These are phyloP conservation scores for Beta lomatogona DNA, from an alignment of 179 eudicot species.

Conservation along the genomic window DNA sequence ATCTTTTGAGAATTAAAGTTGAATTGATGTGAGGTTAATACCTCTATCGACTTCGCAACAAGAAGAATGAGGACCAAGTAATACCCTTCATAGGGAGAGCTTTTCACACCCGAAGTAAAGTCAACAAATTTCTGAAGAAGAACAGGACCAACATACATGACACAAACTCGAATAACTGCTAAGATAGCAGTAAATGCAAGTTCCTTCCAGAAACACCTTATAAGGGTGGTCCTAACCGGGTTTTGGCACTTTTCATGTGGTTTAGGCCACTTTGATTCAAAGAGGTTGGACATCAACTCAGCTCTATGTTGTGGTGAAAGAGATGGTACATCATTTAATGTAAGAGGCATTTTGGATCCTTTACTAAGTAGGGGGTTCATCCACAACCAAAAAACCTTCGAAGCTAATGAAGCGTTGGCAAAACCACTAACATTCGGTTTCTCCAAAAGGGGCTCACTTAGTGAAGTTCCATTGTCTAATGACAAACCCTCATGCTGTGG, in stretches of 20 bases:
- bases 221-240: constrained; percentile 70
- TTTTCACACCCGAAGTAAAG: constrained; percentile 67
- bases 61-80: constrained; percentile 72
- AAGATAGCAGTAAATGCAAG: constrained; percentile 69
- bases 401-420: constrained; percentile 65
- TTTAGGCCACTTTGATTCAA: constrained; percentile 79
- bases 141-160: constrained; percentile 84
- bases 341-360: constrained; percentile 72
- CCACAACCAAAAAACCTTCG: constrained; percentile 86
- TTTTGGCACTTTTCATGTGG: constrained; percentile 63
- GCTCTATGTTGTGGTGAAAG: constrained; percentile 84
- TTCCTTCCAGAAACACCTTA: constrained; percentile 85
- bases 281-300: constrained; percentile 67
- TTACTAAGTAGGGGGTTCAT: constrained; percentile 70
- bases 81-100: constrained; percentile 84
- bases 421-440: constrained; percentile 58
- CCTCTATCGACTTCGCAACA: constrained; percentile 72
- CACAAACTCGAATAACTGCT: constrained; percentile 74
- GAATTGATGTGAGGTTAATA: constrained; percentile 73
- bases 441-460: constrained; percentile 50
- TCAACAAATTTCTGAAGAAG: constrained; percentile 71
- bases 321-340: constrained; percentile 68
- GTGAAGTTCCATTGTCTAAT: constrained; percentile 35
- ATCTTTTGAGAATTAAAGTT: constrained; percentile 82
- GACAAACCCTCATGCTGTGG: constrained; percentile 17